phyloP scores from a whole-genome alignment of 2,329 filamentous ascomycete species.

The Colletotrichum camelliae region DNA sequence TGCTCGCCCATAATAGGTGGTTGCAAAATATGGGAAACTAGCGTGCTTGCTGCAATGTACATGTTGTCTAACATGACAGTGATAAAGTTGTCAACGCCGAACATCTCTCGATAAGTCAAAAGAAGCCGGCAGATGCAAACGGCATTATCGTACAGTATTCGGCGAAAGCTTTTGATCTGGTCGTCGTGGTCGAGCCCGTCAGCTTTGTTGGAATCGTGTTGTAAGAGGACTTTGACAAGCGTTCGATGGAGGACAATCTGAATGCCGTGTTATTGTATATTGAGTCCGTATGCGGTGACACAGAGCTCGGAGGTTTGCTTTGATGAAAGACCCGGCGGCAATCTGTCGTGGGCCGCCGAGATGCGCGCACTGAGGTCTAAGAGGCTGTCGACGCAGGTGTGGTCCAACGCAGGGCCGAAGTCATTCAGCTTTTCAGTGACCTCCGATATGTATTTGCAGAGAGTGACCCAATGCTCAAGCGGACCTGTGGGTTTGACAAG shows the following conservation, averaged over 20 bases:
- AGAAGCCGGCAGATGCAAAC: neutral
- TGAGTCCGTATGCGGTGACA: neutral
- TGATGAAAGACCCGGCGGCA: neutral
- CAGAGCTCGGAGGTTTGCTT: neutral
- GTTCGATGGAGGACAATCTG: neutral
- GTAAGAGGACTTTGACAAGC: neutral
- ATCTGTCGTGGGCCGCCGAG: neutral
- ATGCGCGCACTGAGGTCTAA: neutral
- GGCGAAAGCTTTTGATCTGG: neutral
- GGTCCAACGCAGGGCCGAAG: neutral
- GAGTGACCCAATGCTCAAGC: neutral
- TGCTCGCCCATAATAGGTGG: neutral
- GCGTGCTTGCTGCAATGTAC: neutral
- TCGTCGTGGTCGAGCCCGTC: neutral
- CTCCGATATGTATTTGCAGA: neutral
- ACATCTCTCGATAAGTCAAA: neutral
- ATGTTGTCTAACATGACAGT: neutral
- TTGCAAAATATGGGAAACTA: neutral
- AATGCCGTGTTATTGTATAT: neutral
- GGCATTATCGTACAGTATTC: neutral
- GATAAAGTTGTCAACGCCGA: neutral
- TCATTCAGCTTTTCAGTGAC: neutral
- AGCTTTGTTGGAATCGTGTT: neutral
- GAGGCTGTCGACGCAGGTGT: neutral
- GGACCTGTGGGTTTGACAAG: neutral